phyloP scores from a whole-genome alignment of 371 early-diverging fungal genomes.

The Aphelidium insulamus region DNA sequence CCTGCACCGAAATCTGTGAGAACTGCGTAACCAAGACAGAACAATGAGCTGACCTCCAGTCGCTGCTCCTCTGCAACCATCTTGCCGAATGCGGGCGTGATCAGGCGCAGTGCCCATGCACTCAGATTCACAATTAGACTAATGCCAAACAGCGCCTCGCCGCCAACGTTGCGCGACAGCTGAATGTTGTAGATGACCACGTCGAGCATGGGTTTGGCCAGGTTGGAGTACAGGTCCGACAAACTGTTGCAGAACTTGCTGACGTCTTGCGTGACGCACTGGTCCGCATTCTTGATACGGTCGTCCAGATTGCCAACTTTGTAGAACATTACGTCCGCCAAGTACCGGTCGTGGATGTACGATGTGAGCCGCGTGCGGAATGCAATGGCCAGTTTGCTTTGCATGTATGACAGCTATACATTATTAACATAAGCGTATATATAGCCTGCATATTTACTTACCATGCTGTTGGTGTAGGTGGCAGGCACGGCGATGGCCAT shows the following conservation, averaged over 20 bases:
- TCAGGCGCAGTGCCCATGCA: constrained; percentile 13
- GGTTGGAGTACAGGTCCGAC: constrained; percentile 21
- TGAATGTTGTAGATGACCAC: constrained; percentile 26
- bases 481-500: constrained; percentile 83
- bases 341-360: constrained; percentile 53
- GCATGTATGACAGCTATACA: constrained; percentile 42
- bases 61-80: constrained; percentile 19
- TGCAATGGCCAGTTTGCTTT: constrained; percentile 61
- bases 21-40: too few relatives aligned
- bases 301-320: constrained; percentile 35
- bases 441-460: constrained; percentile 8
- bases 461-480: constrained; percentile 87
- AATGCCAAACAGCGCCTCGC: constrained; percentile 13
- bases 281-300: constrained; percentile 19
- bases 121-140: constrained; percentile 13
- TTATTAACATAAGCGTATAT: not conserved
- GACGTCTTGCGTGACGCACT: constrained; percentile 25
- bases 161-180: constrained; percentile 18
- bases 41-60: constrained; percentile 9
- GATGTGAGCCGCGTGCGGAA: constrained; percentile 61
- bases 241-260: constrained; percentile 18
- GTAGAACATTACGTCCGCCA: constrained; percentile 55
- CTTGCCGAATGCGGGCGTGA: constrained; percentile 23
- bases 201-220: constrained; percentile 26
- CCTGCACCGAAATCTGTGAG: not conserved